Evolutionary conservation across 495 filamentous ascomycete species (phyloP).

Genomic region (Aspergillus avenaceus): DNA sequence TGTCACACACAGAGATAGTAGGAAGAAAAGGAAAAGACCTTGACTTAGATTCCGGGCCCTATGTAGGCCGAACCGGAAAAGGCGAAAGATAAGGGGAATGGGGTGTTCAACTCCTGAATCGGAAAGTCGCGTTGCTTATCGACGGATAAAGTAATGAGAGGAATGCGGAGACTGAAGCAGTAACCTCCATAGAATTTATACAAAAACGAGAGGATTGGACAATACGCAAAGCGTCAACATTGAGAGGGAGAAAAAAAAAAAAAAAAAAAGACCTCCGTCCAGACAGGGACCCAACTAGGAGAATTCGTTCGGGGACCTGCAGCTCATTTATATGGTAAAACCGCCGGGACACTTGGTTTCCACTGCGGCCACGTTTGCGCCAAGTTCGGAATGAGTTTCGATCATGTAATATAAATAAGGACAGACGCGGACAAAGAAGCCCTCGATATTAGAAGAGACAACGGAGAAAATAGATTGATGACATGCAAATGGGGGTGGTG

Average conservation of each 20-base stretch:
- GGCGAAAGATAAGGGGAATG: background rate
- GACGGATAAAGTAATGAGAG: constrained; percentile 5
- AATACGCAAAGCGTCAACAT: background rate
- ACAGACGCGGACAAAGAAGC: background rate
- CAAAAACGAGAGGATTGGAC: background rate
- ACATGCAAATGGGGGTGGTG: background rate
- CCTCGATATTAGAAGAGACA: no score
- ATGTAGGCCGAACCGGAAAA: constrained; percentile 1
- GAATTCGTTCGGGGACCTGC: background rate
- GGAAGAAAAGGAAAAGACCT: constrained; percentile 2
- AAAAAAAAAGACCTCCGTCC: background rate
- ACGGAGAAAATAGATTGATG: background rate
- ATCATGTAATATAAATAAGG: background rate
- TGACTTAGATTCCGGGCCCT: background rate
- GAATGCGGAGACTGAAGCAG: background rate
- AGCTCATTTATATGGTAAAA: background rate
- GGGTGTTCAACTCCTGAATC: background rate
- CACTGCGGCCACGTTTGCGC: background rate
- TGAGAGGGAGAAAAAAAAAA: background rate
- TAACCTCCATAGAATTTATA: constrained; percentile 4
- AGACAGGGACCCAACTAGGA: background rate
- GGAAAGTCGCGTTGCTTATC: background rate
- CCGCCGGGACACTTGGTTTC: background rate
- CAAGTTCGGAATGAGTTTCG: background rate
- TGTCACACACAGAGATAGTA: constrained; percentile 1